Evolutionary conservation across 2,329 filamentous ascomycete genomes (phyloP).

Genomic region (Exutisphaerella laricina): DNA sequence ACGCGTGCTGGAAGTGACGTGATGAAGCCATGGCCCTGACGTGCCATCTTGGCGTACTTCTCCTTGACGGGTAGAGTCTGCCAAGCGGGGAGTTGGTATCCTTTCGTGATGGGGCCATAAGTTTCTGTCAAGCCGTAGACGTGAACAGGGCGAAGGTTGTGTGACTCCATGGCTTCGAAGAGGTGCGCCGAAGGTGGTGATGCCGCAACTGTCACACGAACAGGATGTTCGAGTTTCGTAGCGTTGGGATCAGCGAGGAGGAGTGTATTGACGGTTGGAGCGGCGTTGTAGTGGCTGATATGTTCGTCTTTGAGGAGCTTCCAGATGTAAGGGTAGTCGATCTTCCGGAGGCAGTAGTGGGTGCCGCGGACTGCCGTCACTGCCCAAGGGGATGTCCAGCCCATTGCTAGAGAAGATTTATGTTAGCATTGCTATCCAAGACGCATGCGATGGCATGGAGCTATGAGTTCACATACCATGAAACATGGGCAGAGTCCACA

Average conservation of each 20-base stretch:
- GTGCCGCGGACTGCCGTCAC: conserved; percentile 92
- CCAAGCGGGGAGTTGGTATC: conserved; percentile 83
- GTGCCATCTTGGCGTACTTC: conserved; percentile 83
- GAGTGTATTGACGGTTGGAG: conserved; percentile 92
- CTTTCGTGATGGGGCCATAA: conserved; percentile 92
- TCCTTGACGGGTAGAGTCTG: conserved; percentile 66
- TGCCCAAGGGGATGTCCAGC: conserved; percentile 51
- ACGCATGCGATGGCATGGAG: too few relatives aligned
- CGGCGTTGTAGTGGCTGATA: conserved; percentile 93
- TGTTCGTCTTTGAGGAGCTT: conserved; percentile 74
- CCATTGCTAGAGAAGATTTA: too few relatives aligned
- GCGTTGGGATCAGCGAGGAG: conserved; percentile 78
- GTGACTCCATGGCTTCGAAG: conserved; percentile 82
- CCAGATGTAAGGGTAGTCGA: conserved; percentile 94
- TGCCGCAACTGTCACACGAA: conserved; percentile 87
- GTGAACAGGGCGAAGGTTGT: conserved; percentile 88
- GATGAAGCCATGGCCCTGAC: conserved; percentile 88
- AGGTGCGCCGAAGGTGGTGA: conserved; percentile 84
- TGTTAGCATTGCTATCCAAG: too few relatives aligned
- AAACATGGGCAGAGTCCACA: conserved; percentile 75
- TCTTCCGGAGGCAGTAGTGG: conserved; percentile 88
- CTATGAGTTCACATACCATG: too few relatives aligned
- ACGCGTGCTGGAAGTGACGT: conserved; percentile 75
- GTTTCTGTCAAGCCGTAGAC: conserved; percentile 87
- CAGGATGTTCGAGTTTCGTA: conserved; percentile 61